A percentile compares a stretch with the other conserved stretches of the same genome.
phyloP scores from a whole-genome alignment of 2,329 filamentous ascomycete species.

The Trichoderma sp. region DNA sequence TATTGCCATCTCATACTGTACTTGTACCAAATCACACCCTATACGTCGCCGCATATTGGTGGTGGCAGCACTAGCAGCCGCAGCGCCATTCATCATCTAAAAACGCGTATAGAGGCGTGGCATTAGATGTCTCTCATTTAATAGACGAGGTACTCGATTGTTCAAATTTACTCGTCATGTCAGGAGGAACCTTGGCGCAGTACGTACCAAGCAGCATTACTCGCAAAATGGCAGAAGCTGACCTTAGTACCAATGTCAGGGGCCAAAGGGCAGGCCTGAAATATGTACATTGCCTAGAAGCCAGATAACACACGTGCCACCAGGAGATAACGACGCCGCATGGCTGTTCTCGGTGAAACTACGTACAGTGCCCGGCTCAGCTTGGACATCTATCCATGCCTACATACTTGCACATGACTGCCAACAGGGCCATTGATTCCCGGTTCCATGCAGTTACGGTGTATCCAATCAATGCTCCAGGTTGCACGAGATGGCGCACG shows the following conservation, averaged over 20 bases:
- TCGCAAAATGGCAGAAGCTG: not conserved
- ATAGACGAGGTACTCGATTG: not conserved
- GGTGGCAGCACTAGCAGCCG: not conserved
- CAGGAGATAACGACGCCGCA: not conserved
- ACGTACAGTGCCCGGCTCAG: not conserved
- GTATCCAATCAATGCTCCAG: not conserved
- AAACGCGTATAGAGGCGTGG: not conserved
- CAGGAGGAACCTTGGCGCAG: not conserved
- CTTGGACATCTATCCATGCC: not conserved
- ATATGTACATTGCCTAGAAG: not conserved
- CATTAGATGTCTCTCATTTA: not conserved
- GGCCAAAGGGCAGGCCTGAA: not conserved
- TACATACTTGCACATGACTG: not conserved
- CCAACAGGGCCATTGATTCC: not conserved
- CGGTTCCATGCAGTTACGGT: not conserved
- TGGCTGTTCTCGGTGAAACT: slow-evolving; percentile 22
- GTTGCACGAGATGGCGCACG: not conserved
- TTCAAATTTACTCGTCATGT: not conserved
- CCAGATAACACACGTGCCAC: slow-evolving; percentile 21
- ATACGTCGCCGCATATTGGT: not conserved
- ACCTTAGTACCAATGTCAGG: not conserved
- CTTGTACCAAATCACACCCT: not conserved
- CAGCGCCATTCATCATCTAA: not conserved
- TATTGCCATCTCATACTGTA: not conserved
- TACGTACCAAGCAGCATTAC: not conserved